Conservation (phyloP, 345 rosid species). For the Arabidopsis thaliana region DNA sequence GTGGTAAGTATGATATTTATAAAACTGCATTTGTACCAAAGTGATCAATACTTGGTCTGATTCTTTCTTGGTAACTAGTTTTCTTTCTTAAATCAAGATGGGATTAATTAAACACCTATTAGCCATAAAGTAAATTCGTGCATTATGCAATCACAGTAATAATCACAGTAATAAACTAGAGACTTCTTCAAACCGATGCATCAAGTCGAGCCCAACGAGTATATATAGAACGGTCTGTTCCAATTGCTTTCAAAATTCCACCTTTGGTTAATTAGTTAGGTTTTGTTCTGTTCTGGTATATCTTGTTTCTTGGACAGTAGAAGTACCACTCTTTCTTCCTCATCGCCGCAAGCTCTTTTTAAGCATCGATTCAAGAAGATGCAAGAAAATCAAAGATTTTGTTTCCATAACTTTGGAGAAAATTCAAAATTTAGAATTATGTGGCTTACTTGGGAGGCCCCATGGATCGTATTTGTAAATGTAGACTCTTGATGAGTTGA, state of each 20-base stretch:
- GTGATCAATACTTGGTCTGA: no score
- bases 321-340: constrained; percentile 98
- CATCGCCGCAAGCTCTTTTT: constrained; percentile 63
- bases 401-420: background rate
- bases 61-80: no score
- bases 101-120: no score
- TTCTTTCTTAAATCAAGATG: no score
- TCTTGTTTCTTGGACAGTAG: constrained; percentile 89
- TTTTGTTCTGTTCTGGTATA: constrained; percentile 84
- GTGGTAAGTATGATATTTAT: no score
- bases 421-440: background rate
- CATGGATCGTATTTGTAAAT: constrained; percentile 93
- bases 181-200: constrained; percentile 96
- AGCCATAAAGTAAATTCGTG: constrained; percentile 61
- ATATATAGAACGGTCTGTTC: constrained; percentile 95
- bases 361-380: constrained; percentile 27
- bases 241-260: constrained; percentile 97
- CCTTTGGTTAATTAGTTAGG: constrained; percentile 93
- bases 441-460: constrained; percentile 94
- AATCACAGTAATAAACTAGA: constrained; percentile 84
- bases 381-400: background rate
- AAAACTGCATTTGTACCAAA: no score
- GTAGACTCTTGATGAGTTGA: constrained; percentile 86
- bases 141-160: constrained; percentile 98
- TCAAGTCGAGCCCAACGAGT: constrained; percentile 68